Evolutionary conservation across 192 early-diverging fungal genomes (phyloP).

Genomic region (Allomyces arbusculus): DNA sequence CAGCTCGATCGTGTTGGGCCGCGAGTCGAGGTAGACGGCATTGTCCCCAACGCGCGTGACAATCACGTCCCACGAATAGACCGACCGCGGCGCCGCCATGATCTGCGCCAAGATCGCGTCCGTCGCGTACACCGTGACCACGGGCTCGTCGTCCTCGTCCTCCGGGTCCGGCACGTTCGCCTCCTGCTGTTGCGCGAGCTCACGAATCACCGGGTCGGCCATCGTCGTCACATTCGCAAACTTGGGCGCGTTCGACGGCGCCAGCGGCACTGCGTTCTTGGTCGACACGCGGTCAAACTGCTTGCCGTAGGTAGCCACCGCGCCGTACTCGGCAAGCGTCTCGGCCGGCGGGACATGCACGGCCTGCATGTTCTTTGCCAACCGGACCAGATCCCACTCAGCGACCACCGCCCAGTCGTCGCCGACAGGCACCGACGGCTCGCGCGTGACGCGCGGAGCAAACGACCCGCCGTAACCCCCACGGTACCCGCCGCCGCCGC

Average conservation of each 20-base stretch:
- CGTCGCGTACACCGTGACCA: conserved; percentile 65
- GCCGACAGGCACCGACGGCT: conserved; percentile 67
- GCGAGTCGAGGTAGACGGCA: conserved; percentile 74
- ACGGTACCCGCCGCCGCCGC: conserved; percentile 20
- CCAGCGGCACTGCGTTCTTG: conserved; percentile 53
- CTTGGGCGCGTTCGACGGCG: conserved; percentile 39
- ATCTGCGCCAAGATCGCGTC: conserved; percentile 73
- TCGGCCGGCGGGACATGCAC: conserved; percentile 59
- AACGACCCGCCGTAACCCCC: conserved; percentile 15
- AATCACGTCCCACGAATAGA: conserved; percentile 92
- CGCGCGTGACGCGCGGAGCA: conserved; percentile 50
- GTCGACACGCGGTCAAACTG: conserved; percentile 65
- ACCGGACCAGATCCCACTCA: conserved; percentile 79
- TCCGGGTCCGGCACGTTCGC: conserved; percentile 8
- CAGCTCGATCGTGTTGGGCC: conserved; percentile 43
- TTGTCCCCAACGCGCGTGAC: conserved; percentile 60
- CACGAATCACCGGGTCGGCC: conserved; percentile 66
- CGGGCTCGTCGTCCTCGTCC: conserved; percentile 14
- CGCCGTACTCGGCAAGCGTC: conserved; percentile 49
- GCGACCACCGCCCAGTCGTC: conserved; percentile 81
- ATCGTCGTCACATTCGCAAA: conserved; percentile 53
- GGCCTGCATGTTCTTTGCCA: conserved; percentile 62
- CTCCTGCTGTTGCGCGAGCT: conserved; percentile 8
- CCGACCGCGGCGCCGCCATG: conserved; percentile 77
- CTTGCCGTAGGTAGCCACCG: conserved; percentile 54